Base-by-base conservation (phyloP, 208 protist genomes). In the Leishmania lainsoni region DNA sequence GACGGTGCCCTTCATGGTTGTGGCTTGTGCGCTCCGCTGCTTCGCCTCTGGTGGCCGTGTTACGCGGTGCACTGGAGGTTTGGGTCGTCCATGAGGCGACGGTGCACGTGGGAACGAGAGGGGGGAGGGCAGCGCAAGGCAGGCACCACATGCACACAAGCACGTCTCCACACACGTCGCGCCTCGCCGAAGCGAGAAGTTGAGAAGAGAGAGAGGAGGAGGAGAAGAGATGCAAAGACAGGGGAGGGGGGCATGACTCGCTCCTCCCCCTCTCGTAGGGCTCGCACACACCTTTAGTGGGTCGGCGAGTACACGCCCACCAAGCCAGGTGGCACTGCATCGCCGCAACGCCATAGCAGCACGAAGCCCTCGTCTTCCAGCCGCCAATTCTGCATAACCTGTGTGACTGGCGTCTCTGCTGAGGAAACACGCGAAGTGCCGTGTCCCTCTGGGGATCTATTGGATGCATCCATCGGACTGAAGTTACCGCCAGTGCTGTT, bases 331-430 rank as follows among this genome's bases (percentile, higher is more conserved):
- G 92, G 94, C 6, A 93, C 61, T 10, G 87, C 45, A 69, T 97
- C 90, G 3, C 91, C 91, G 45, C 83, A 83, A n/a, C 87, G 75
- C 90, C 92, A 97, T 52, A 96, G 82, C 72, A 93, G 85, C 59
- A 94, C 91, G 83, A 96, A 90, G 22, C 83, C 80, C 48, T 90
- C 87, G 32, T 83, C 75, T 3, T 90, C 83, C n/a, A 95, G 74
- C 42, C 84, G 75, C 94, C 94, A 96, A 61, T 80, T 58, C 22
- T 85, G 81, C 51, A 79, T 80, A 16, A 71, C 59, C 12, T 72
- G 4, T 4, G 69, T 56, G 5, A 59, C 6, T 12, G 80, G 78
- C 32, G 75, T 10, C 58, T 22, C 58, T 58, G 75, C 42, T 20
- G 75, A 39, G 74, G 39, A 32, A 65, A 20, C 52, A 42, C 32